Percentiles rank a stretch among this genome's conserved stretches.
phyloP scores from a whole-genome alignment of 2,329 filamentous ascomycete species.

The Juglanconis oblonga region DNA sequence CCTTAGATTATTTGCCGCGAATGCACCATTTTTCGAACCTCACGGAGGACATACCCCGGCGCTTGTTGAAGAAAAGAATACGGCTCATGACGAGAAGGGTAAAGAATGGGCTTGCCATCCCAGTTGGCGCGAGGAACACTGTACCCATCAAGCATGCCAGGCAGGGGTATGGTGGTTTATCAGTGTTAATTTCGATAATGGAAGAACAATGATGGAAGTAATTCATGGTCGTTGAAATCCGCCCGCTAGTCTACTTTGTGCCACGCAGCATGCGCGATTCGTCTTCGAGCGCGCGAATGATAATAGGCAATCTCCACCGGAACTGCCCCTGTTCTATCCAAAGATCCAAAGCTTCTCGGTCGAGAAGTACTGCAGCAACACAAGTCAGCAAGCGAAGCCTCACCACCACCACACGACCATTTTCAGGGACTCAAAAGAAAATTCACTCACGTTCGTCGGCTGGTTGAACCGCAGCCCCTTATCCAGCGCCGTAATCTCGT shows the following conservation, averaged over 20 bases:
- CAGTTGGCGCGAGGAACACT: slow-evolving; percentile 3
- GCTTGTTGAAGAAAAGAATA: no score
- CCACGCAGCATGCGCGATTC: no score
- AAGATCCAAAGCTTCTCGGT: slow-evolving; percentile 58
- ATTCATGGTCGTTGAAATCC: neutral
- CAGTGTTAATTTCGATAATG: no score
- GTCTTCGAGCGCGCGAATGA: neutral
- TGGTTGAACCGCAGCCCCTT: slow-evolving; percentile 72
- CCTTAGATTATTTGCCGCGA: no score
- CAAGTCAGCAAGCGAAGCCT: neutral
- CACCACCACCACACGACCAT: neutral
- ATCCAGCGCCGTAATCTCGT: slow-evolving; percentile 64
- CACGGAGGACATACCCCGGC: no score
- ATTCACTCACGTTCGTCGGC: slow-evolving; percentile 41
- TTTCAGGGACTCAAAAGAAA: neutral
- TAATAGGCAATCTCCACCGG: neutral
- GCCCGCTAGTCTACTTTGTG: neutral
- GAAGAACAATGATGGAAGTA: neutral
- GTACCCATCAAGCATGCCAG: no score
- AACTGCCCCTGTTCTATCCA: slow-evolving; percentile 35
- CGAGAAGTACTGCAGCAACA: slow-evolving; percentile 47
- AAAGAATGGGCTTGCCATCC: slow-evolving; percentile 5
- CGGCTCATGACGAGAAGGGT: neutral
- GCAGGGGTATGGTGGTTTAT: no score
- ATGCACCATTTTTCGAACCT: no score